phyloP scores from a whole-genome alignment of 2,329 filamentous ascomycete genomes.

The Cercospora sp. region DNA sequence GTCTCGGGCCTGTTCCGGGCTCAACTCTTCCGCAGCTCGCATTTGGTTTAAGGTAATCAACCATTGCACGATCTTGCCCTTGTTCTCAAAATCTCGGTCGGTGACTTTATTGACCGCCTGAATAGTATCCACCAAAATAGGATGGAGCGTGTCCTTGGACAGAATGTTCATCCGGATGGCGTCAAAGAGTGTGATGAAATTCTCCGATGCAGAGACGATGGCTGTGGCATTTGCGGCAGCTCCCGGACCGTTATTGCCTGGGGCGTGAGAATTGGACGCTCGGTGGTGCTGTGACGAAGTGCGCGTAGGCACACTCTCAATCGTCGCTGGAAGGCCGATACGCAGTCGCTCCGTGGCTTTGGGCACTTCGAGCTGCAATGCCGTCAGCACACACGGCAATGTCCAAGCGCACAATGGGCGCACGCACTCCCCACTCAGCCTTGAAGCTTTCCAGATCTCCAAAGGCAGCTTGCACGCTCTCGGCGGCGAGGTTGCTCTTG shows the following conservation, averaged over 20 bases:
- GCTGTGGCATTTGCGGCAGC: slow-evolving; percentile 42
- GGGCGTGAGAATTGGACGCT: slow-evolving; percentile 22
- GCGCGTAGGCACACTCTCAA: slow-evolving; percentile 59
- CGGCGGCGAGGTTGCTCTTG: slow-evolving; percentile 87
- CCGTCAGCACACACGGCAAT: slow-evolving; percentile 11
- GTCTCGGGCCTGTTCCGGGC: slow-evolving; percentile 82
- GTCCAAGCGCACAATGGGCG: neutral
- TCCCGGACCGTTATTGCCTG: slow-evolving; percentile 23
- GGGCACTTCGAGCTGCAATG: slow-evolving; percentile 79
- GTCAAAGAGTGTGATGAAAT: slow-evolving; percentile 97
- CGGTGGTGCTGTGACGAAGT: slow-evolving; percentile 23
- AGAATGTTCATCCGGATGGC: slow-evolving; percentile 88
- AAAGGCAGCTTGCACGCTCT: slow-evolving; percentile 85
- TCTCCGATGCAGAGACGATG: slow-evolving; percentile 89
- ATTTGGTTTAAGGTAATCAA: slow-evolving; percentile 96
- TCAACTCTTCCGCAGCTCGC: slow-evolving; percentile 89
- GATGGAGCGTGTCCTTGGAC: slow-evolving; percentile 95
- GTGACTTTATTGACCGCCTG: slow-evolving; percentile 97
- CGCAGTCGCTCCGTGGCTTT: slow-evolving; percentile 89
- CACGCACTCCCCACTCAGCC: slow-evolving; percentile 80
- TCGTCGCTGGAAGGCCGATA: slow-evolving; percentile 87
- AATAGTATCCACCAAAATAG: slow-evolving; percentile 90
- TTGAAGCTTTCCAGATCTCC: slow-evolving; percentile 89
- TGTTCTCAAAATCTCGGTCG: slow-evolving; percentile 88
- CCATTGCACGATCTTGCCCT: slow-evolving; percentile 98